Evolutionary conservation across 352 stramenopile genomes (phyloP).

Genomic region (Phytophthora uliginosa): DNA sequence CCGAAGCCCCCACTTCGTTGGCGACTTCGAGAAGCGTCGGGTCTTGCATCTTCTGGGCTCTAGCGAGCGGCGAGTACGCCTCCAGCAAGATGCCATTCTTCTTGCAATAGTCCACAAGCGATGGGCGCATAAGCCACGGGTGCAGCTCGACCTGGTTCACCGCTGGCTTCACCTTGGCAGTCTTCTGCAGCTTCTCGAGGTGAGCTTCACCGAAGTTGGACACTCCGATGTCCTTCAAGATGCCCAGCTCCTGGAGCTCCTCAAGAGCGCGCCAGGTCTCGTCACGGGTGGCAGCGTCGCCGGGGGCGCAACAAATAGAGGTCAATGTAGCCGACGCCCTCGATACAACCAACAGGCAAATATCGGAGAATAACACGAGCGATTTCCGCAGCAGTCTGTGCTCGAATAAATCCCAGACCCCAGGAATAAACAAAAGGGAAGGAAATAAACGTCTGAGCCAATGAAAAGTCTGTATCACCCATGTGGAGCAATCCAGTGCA

Average conservation of each 20-base stretch:
- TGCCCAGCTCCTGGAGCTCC: constrained; percentile 56
- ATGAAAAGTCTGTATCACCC: no score
- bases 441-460: no score
- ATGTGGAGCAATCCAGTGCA: no score
- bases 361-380: no score
- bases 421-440: no score
- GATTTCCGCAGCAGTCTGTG: no score
- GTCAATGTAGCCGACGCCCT: constrained; percentile 77
- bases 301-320: constrained; percentile 82
- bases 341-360: not conserved
- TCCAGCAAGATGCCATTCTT: constrained; percentile 55
- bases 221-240: constrained; percentile 89
- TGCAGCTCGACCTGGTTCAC: constrained; percentile 90
- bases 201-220: constrained; percentile 92
- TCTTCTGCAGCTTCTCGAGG: constrained; percentile 78
- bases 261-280: constrained; percentile 69
- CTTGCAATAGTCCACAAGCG: constrained; percentile 71
- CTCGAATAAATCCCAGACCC: no score
- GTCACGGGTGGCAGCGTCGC: constrained; percentile 41
- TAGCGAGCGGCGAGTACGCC: constrained; percentile 68
- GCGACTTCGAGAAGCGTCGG: constrained; percentile 45
- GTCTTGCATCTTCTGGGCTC: constrained; percentile 21
- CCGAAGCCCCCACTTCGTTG: constrained; percentile 32
- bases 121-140: constrained; percentile 69
- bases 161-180: constrained; percentile 61